phyloP scores from a whole-genome alignment of 768 basidiomycete genomes.

The Suillus alpinus region DNA sequence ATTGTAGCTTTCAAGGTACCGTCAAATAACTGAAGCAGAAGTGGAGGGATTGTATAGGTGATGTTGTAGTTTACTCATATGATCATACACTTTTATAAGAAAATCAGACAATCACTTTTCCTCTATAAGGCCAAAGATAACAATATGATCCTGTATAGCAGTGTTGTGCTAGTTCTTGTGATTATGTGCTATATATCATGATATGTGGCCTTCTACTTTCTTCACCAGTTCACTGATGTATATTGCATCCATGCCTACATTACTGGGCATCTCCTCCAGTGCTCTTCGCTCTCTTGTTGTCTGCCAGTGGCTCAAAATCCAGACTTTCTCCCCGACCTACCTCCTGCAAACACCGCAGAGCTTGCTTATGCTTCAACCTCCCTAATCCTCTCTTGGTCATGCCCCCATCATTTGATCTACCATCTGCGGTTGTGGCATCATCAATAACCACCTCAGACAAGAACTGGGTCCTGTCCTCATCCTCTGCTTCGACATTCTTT shows the following conservation, averaged over 20 bases:
- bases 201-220: no score
- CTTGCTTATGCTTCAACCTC: slow-evolving; percentile 50
- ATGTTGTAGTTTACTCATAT: no score
- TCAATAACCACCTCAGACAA: slow-evolving; percentile 11
- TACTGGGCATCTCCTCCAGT: slow-evolving; percentile 4
- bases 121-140: no score
- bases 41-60: no score
- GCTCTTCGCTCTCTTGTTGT: slow-evolving; percentile 19
- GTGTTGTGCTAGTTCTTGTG: no score
- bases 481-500: slow-evolving; percentile 50
- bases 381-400: slow-evolving; percentile 47
- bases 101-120: no score
- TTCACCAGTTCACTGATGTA: no score
- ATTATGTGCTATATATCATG: no score
- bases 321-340: not conserved
- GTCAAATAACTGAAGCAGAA: no score
- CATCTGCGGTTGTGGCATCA: slow-evolving; percentile 13
- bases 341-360: slow-evolving; percentile 31
- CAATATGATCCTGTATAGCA: no score
- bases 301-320: slow-evolving; percentile 4
- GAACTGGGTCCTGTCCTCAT: slow-evolving; percentile 38
- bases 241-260: slow-evolving; percentile 1
- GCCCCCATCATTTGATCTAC: slow-evolving; percentile 20
- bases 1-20: no score
- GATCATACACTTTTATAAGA: no score